Evolutionary conservation across 2,329 filamentous ascomycete species (phyloP).

Genomic region (Aspergillus costaricaensis): DNA sequence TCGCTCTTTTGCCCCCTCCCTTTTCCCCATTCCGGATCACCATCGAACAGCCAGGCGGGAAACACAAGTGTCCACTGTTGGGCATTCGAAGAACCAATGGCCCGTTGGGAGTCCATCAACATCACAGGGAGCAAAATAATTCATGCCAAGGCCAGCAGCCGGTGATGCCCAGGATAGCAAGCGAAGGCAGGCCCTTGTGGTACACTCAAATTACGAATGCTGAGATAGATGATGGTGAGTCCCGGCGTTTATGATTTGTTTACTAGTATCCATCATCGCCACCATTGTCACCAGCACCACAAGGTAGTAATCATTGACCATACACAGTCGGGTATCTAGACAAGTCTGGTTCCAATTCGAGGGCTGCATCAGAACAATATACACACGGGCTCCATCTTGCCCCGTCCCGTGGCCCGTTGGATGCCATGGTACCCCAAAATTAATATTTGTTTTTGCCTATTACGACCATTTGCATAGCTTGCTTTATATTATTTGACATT

Average conservation of each 20-base stretch:
- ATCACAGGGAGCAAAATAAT: constrained; percentile 6
- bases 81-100: not conserved
- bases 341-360: constrained; percentile 7
- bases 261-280: not conserved
- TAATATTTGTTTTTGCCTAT: constrained; percentile 10
- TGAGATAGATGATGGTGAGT: not conserved
- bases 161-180: constrained; percentile 18
- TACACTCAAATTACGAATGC: constrained; percentile 3
- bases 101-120: constrained; percentile 10
- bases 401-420: constrained; percentile 14
- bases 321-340: constrained; percentile 4
- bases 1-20: constrained; percentile 3
- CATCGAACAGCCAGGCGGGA: constrained; percentile 13
- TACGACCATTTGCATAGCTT: constrained; percentile 8
- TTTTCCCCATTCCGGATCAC: constrained; percentile 6
- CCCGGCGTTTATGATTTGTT: not conserved
- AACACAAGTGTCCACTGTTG: constrained; percentile 14
- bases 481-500: constrained; percentile 12
- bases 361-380: constrained; percentile 15
- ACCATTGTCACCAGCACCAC: not conserved
- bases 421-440: constrained; percentile 18
- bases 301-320: not conserved
- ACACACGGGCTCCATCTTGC: constrained; percentile 15
- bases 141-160: constrained; percentile 11
- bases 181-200: constrained; percentile 11